Evolutionary conservation across 306 rosid species (phyloP), one percentile per base, ranked within the genome.

Genomic region (Quercus aquifolioides): DNA sequence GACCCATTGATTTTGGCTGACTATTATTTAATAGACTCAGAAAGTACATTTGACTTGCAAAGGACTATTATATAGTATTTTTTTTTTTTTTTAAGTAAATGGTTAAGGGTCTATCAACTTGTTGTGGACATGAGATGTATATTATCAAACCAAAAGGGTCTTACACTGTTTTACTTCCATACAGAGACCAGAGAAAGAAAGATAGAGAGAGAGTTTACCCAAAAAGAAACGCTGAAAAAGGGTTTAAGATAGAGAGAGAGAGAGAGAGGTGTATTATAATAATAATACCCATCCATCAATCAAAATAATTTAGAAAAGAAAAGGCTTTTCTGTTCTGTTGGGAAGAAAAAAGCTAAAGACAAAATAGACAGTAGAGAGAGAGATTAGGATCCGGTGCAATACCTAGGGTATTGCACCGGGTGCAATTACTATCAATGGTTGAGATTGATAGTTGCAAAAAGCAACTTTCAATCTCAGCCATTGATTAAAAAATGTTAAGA

Each of bases 291-390:
- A 76, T 63, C 76, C 71, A 70, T 7, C 71, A 52, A 83, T 78
- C 52, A 80, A 67, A 38, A 6, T 6, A 38, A 6, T 35, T 68
- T 79, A 80, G 69, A 67, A 81, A 81, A 63, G 72, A 71, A 80
- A 72, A 79, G 74, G 79, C 21, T 73, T 86, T 73, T 79, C 86
- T 69, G 75, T 75, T 88, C 56, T 73, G 77, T 74, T 84, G 76
- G 35, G 86, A 62, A 75, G 87, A 80, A 84, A 33, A 85, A 90
- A 85, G 90, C 69, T 64, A 75, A 78, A 81, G 84, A 82, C 86
- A 86, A 82, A 65, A 82, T n/a, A 62, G 41, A 14, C 82, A 68
- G 77, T 6, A 63, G 49, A 80, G 86, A 78, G 88, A 74, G 76
- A n/a, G n/a, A n/a, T n/a, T n/a, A n/a, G n/a, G n/a, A n/a, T n/a